A percentile compares a stretch with the other conserved stretches of the same genome.
phyloP scores from a whole-genome alignment of 768 basidiomycete genomes.

The Rhizopogon vinicolor region DNA sequence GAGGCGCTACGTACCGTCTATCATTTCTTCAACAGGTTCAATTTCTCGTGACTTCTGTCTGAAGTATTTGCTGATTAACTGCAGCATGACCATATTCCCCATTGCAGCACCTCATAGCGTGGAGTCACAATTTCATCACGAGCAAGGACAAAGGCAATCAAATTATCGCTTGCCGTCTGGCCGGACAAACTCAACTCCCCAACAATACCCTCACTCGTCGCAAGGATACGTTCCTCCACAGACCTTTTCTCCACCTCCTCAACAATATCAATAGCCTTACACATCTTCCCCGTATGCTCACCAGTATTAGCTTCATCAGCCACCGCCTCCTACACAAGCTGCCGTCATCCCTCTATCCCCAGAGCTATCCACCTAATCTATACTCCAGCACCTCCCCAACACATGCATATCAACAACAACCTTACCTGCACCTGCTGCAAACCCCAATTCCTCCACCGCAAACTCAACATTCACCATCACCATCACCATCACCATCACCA shows the following conservation, averaged over 20 bases:
- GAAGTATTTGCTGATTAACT: no score
- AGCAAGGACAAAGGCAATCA: not conserved
- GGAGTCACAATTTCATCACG: no score
- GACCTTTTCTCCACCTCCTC: not conserved
- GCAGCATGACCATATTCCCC: slow-evolving; percentile 5
- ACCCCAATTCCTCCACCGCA: no score
- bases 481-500: no score
- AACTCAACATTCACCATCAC: no score
- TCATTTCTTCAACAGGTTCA: no score
- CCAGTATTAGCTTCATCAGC: slow-evolving; percentile 9
- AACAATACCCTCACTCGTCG: slow-evolving; percentile 4
- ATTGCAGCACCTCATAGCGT: not conserved
- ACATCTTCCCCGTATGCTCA: slow-evolving; percentile 8
- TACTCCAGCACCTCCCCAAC: not conserved
- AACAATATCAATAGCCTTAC: slow-evolving; percentile 13
- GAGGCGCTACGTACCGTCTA: no score
- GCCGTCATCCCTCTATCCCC: slow-evolving; percentile 32
- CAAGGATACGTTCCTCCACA: slow-evolving; percentile 1
- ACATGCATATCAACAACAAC: no score
- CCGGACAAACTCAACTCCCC: slow-evolving; percentile 7
- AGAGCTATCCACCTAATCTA: slow-evolving; percentile 9
- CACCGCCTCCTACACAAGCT: not conserved
- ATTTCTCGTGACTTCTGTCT: no score
- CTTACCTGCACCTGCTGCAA: no score
- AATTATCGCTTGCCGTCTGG: not conserved